phyloP scores from a whole-genome alignment of 306 rosid genomes.

The Rosa lucieae region DNA sequence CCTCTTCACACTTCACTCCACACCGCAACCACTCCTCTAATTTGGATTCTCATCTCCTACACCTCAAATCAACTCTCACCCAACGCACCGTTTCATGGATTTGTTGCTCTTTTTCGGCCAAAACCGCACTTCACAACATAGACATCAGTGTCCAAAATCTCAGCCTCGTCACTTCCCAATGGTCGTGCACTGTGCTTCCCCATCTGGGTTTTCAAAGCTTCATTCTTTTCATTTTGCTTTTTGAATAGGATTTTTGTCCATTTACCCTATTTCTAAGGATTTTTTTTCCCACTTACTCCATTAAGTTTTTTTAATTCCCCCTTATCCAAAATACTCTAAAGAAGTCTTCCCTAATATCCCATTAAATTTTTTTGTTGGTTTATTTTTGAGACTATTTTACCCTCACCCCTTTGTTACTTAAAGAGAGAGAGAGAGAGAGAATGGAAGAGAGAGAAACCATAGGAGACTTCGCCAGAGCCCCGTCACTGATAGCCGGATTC shows the following conservation, averaged over 20 bases:
- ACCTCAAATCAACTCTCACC: constrained; percentile 25
- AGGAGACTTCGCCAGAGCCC: too few relatives aligned
- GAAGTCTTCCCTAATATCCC: too few relatives aligned
- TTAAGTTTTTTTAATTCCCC: too few relatives aligned
- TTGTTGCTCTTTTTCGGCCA: constrained; percentile 45
- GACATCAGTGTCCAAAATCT: constrained; percentile 42
- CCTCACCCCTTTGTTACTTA: too few relatives aligned
- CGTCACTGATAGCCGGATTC: too few relatives aligned
- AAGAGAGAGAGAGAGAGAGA: too few relatives aligned
- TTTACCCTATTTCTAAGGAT: too few relatives aligned
- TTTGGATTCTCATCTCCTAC: constrained; percentile 37
- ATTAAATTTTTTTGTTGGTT: too few relatives aligned
- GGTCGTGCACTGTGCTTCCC: constrained; percentile 31
- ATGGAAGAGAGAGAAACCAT: too few relatives aligned
- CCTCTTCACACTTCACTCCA: constrained; percentile 32
- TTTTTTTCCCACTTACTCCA: too few relatives aligned
- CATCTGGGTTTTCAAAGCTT: constrained; percentile 3
- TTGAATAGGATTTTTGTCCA: not conserved
- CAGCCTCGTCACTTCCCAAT: constrained; percentile 48
- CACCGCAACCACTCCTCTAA: constrained; percentile 32
- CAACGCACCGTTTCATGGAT: constrained; percentile 60
- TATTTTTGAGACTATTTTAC: too few relatives aligned
- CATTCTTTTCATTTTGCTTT: not conserved
- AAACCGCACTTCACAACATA: constrained; percentile 39
- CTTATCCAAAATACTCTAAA: too few relatives aligned